These are phyloP conservation scores for Porcisia deanei DNA, from an alignment of 208 protist species.

Conservation along the genomic window DNA sequence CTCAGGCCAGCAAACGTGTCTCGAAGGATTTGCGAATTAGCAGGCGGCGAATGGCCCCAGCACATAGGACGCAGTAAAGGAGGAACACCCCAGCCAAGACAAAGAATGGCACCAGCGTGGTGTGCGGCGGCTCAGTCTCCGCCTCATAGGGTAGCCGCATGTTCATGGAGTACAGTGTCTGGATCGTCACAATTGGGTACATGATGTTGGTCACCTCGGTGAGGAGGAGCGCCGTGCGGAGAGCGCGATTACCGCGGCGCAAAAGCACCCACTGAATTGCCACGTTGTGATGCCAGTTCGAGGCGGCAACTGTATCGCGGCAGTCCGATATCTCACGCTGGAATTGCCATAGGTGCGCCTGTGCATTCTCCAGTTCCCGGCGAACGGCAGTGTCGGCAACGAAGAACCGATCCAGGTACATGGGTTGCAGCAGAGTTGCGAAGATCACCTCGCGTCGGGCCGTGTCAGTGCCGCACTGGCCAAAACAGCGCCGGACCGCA, in stretches of 20 bases:
- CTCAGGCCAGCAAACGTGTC: constrained; percentile 59
- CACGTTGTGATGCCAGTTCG: constrained; percentile 90
- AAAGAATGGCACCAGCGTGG: constrained; percentile 62
- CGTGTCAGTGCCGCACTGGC: constrained; percentile 79
- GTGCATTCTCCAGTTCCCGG: constrained; percentile 59
- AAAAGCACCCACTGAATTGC: constrained; percentile 73
- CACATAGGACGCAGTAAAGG: constrained; percentile 40
- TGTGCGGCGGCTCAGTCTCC: constrained; percentile 46
- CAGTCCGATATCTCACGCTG: constrained; percentile 79
- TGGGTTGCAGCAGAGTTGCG: constrained; percentile 59
- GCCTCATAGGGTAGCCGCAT: constrained; percentile 68
- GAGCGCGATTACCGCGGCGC: constrained; percentile 61
- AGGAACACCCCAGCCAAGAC: constrained; percentile 51
- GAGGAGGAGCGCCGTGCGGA: constrained; percentile 73
- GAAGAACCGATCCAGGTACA: constrained; percentile 61
- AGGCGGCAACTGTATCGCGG: constrained; percentile 78
- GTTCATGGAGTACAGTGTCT: constrained; percentile 87
- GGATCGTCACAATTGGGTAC: constrained; percentile 75
- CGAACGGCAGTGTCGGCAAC: constrained; percentile 48
- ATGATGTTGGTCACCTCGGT: constrained; percentile 83
- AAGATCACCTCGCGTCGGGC: constrained; percentile 71
- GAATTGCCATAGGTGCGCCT: constrained; percentile 66
- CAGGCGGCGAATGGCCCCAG: constrained; percentile 39
- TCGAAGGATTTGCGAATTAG: constrained; percentile 52
- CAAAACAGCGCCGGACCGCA: constrained; percentile 78